Evolutionary conservation across 2,329 filamentous ascomycete species (phyloP), one percentile per base, ranked within the genome.

Genomic region (Beauveria brongniartii): DNA sequence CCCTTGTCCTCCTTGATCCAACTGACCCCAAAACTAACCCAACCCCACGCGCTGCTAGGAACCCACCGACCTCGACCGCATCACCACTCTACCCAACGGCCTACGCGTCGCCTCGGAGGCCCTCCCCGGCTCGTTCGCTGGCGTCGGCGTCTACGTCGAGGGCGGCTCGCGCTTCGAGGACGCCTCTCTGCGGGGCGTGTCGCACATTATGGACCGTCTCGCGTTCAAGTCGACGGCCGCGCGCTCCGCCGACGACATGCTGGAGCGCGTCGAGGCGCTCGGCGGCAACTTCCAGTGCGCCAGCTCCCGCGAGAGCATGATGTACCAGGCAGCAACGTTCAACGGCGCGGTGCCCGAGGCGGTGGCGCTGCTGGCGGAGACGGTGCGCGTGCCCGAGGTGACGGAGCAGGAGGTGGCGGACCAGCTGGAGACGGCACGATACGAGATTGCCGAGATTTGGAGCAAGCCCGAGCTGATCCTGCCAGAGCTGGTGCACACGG

Each of bases 311-410:
- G 94, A 99, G 76, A 91, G 91, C 61, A 84, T 99, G 77, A 99
- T 99, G 94, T 99, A 99, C 79, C 94, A 99, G 75, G 91, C 92
- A 1, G 94, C 94, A 28, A 97, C 92, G 34, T 99, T 99, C 83
- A 99, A 99, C 78, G 88, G 88, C 28, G 88, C 91, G 20, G 92
- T 99, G 9, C 87, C 90, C 7, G 85, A 85, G 9, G 91, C 93
- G 14, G 84, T 96, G 26, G 91, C 82, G 34, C 77, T 99, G 20
- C 83, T 99, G 46, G 93, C 94, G 62, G 94, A 99, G 74, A 97
- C 94, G 37, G 95, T 99, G 64, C 88, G 91, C 62, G 84, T 95
- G 66, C 91, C 94, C 6, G 74, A 82, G 60, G 88, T 97, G 66
- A 95, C 91, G 9, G 89, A 95, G 28, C 85, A 90, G 22, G 94